Evolutionary conservation across 257 asterid species (phyloP), one percentile per base, ranked within the genome.

Genomic region (Solanum sitiens): DNA sequence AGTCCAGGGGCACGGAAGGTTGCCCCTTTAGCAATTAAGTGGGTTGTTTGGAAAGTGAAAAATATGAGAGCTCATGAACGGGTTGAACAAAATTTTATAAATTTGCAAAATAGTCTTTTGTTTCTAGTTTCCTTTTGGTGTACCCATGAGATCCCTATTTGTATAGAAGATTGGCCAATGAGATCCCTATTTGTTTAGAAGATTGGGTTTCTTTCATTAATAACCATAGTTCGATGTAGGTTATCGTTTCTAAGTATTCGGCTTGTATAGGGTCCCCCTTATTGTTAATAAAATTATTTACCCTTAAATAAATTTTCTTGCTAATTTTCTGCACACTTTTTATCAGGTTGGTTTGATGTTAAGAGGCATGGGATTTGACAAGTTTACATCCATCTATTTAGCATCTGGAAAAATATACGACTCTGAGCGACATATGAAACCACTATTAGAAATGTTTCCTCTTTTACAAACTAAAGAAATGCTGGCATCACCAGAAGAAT

Each of bases 361-460:
- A 77, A 93, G 99, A 91, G 99, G 98, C 39, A 97, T 97, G 99
- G 99, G 99, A 67, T 97, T 97, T 89, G 95, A 94, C 88, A 94
- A 89, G 89, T 91, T 90, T 88, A 97, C 99, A 67, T 93, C 98
- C 63, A 94, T 97, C n/a, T 97, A 90, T 93, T 91, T 97, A 91
- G 99, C 99, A 88, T 95, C 99, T 40, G 99, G 99, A 89, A 94
- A 75, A 89, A 97, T 97, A 91, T 97, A 97, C 35, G 95, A 97
- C 89, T 92, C 99, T 3, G 98, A 95, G 91, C 92, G 98, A 89
- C 92, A 95, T 88, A 97, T 97, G 99, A 94, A 98, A 86, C 99
- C 99, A 56, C 91, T 97, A 65, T 83, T 94, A 63, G 97, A 95
- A 90, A 97, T 97, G 99, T 97, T 97, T 89, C 99, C 99, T 14